Conservation (phyloP, 1,284 basidiomycete genomes). For the Fomitiporia mediterranea region DNA sequence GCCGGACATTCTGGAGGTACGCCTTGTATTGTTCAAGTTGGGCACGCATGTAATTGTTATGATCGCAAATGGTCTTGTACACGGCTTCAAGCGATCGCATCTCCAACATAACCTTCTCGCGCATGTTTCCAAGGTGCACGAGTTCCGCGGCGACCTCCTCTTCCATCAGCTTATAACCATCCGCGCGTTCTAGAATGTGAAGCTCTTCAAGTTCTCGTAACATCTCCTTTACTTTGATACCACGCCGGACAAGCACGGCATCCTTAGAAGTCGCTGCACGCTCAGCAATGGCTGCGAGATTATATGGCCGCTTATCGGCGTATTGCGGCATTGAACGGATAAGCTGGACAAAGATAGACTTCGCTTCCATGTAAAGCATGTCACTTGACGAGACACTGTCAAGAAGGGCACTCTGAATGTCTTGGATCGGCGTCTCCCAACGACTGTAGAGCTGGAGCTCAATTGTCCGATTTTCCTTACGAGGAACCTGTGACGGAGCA, state of each 20-base stretch:
- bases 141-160: conserved; percentile 96
- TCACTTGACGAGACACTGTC: conserved; percentile 97
- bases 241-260: conserved; percentile 88
- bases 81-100: conserved; percentile 91
- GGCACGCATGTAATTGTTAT: conserved; percentile 94
- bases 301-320: conserved; percentile 82
- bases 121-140: conserved; percentile 91
- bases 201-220: conserved; percentile 92
- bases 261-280: conserved; percentile 96
- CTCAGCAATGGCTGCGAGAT: conserved; percentile 88
- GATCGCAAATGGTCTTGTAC: conserved; percentile 98
- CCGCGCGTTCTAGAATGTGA: conserved; percentile 77
- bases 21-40: conserved; percentile 99
- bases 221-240: conserved; percentile 99
- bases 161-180: conserved; percentile 92
- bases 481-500: conserved; percentile 90
- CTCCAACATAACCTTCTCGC: conserved; percentile 93
- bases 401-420: conserved; percentile 94
- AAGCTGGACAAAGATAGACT: conserved; percentile 98
- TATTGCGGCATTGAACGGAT: conserved; percentile 90
- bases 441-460: conserved; percentile 93
- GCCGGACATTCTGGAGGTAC: conserved; percentile 94
- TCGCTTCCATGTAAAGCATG: conserved; percentile 99
- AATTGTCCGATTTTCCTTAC: conserved; percentile 94
- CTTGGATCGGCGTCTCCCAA: conserved; percentile 99